phyloP scores from a whole-genome alignment of 2,329 filamentous ascomycete species.

The Fusarium xyrophilum region DNA sequence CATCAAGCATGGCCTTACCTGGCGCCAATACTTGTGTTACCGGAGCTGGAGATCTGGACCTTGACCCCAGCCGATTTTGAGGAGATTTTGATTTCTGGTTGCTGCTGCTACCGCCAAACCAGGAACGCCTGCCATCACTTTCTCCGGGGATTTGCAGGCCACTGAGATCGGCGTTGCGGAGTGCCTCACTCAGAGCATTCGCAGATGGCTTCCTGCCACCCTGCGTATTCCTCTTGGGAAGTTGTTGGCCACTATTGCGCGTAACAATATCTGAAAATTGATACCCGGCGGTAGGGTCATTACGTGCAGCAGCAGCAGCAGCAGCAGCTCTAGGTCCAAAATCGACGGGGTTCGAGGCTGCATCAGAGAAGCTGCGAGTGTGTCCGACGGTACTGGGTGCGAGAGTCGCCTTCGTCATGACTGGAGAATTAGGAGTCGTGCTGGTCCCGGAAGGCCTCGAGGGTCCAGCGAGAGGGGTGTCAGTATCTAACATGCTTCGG shows the following conservation, averaged over 20 bases:
- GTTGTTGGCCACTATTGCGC: conserved; percentile 55
- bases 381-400: conserved; percentile 32
- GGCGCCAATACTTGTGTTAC: conserved; percentile 40
- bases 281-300: conserved; percentile 61
- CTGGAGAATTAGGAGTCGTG: conserved; percentile 47
- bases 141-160: conserved; percentile 58
- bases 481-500: conserved; percentile 62
- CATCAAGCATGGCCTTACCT: conserved; percentile 60
- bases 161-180: conserved; percentile 59
- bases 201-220: conserved; percentile 48
- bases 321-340: conserved; percentile 49
- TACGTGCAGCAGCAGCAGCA: conserved; percentile 31
- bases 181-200: conserved; percentile 58
- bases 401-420: conserved; percentile 32
- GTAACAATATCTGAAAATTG: conserved; percentile 67
- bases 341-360: conserved; percentile 54
- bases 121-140: conserved; percentile 51
- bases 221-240: conserved; percentile 61
- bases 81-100: conserved; percentile 61
- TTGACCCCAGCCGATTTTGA: conserved; percentile 53
- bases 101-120: conserved; percentile 47
- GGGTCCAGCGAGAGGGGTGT: conserved; percentile 43
- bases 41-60: conserved; percentile 47
- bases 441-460: conserved; percentile 42
- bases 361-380: conserved; percentile 64